Conservation (phyloP, 768 basidiomycete genomes). For the Auricularia sp. region DNA sequence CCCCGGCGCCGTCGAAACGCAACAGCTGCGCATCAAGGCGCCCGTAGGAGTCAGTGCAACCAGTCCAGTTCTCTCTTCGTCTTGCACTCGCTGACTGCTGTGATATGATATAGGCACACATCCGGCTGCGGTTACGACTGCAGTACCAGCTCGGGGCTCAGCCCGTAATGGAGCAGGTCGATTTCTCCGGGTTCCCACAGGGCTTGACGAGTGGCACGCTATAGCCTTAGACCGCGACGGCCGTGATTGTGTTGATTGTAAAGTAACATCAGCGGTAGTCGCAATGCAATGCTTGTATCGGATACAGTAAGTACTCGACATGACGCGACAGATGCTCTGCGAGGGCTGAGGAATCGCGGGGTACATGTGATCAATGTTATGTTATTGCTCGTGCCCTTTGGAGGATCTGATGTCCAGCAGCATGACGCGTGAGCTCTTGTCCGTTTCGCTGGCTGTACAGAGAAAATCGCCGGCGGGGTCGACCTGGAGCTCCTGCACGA, state of each 20-base stretch:
- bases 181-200: constrained; percentile 82
- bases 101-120: constrained; percentile 43
- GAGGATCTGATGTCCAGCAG: neutral
- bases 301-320: too few species aligned
- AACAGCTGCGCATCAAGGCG: constrained; percentile 88
- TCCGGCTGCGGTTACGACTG: constrained; percentile 81
- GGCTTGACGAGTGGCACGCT: constrained; percentile 18
- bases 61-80: too few species aligned
- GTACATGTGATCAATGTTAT: too few species aligned
- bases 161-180: constrained; percentile 80
- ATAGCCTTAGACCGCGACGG: neutral
- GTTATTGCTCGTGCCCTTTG: too few species aligned
- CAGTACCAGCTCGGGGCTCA: constrained; percentile 62
- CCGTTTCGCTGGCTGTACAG: neutral
- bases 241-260: neutral
- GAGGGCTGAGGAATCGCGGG: too few species aligned
- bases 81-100: too few species aligned
- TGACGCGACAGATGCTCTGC: too few species aligned
- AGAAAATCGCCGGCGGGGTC: neutral
- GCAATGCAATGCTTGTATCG: too few species aligned
- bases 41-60: constrained; percentile 81
- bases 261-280: neutral
- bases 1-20: constrained; percentile 78
- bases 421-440: neutral
- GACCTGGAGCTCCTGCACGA: neutral